Evolutionary conservation across 2,329 filamentous ascomycete genomes (phyloP).

Genomic region (Parasarocladium wereldwijsianum): DNA sequence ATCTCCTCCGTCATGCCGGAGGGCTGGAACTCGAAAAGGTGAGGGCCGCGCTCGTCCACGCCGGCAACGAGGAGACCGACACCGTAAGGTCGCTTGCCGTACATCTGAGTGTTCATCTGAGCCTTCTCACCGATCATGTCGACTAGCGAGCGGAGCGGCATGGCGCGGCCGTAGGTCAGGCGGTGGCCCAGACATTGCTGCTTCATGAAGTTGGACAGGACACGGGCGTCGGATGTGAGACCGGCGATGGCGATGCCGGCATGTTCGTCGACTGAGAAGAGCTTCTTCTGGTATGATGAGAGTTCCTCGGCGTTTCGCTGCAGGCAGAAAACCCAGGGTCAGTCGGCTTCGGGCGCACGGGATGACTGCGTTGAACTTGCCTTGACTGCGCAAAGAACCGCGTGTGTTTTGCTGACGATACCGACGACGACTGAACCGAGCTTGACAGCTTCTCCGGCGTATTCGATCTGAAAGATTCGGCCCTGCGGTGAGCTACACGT

Average conservation of each 20-base stretch:
- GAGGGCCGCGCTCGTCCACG: constrained; percentile 84
- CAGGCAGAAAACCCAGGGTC: neutral
- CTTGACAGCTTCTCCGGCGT: constrained; percentile 97
- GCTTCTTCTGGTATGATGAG: constrained; percentile 99
- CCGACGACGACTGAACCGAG: constrained; percentile 97
- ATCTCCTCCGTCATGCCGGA: constrained; percentile 95
- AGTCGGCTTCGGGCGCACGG: constrained; percentile 2
- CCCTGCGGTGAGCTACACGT: constrained; percentile 80
- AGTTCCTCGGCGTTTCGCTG: constrained; percentile 98
- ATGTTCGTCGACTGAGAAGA: constrained; percentile 92
- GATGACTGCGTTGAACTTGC: constrained; percentile 28
- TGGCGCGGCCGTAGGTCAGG: constrained; percentile 87
- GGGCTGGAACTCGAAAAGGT: constrained; percentile 97
- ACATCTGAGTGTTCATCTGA: constrained; percentile 94
- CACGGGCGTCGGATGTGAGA: constrained; percentile 91
- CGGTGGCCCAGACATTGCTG: constrained; percentile 93
- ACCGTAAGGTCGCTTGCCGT: constrained; percentile 91
- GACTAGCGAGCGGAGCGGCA: constrained; percentile 80
- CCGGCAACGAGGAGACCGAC: constrained; percentile 87
- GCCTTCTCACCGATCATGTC: constrained; percentile 89
- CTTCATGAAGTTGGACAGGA: constrained; percentile 99
- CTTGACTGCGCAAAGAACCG: constrained; percentile 92
- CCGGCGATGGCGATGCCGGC: constrained; percentile 91
- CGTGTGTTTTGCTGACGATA: constrained; percentile 94
- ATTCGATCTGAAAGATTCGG: constrained; percentile 99